These are phyloP conservation scores for Pisolithus orientalis DNA, from an alignment of 768 basidiomycete genomes.

Conservation along the genomic window DNA sequence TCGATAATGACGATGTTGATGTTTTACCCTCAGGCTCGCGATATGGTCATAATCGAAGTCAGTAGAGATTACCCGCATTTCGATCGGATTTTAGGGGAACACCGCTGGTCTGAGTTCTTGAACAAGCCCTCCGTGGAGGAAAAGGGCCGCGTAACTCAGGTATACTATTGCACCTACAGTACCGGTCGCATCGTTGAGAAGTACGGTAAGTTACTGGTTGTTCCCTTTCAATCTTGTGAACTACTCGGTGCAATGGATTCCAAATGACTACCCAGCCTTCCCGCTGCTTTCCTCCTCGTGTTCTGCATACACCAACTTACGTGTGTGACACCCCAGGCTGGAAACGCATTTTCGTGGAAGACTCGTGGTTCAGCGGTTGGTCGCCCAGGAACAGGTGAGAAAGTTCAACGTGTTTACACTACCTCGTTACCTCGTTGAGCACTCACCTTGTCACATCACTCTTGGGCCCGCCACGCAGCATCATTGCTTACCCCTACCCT, in stretches of 20 bases:
- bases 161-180: conserved; percentile 36
- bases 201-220: conserved; percentile 27
- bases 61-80: conserved; percentile 24
- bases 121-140: conserved; percentile 26
- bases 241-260: background rate
- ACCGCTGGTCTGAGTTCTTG: conserved; percentile 38
- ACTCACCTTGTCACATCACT: background rate
- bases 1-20: conserved; percentile 1
- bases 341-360: conserved; percentile 41
- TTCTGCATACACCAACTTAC: background rate
- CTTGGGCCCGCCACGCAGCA: conserved; percentile 10
- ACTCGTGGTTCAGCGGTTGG: conserved; percentile 35
- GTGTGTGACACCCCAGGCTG: conserved; percentile 29
- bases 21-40: conserved; percentile 28
- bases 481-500: conserved; percentile 37
- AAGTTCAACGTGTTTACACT: background rate
- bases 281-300: background rate
- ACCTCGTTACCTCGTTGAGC: conserved; percentile 1
- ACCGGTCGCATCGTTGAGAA: conserved; percentile 40
- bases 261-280: background rate
- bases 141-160: conserved; percentile 17
- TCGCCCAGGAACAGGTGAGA: conserved; percentile 21
- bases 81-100: conserved; percentile 35
- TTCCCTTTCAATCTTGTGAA: background rate
- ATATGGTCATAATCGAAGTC: conserved; percentile 41